Conservation (phyloP, 768 basidiomycete genomes). For the Phlegmacium glaucopus region DNA sequence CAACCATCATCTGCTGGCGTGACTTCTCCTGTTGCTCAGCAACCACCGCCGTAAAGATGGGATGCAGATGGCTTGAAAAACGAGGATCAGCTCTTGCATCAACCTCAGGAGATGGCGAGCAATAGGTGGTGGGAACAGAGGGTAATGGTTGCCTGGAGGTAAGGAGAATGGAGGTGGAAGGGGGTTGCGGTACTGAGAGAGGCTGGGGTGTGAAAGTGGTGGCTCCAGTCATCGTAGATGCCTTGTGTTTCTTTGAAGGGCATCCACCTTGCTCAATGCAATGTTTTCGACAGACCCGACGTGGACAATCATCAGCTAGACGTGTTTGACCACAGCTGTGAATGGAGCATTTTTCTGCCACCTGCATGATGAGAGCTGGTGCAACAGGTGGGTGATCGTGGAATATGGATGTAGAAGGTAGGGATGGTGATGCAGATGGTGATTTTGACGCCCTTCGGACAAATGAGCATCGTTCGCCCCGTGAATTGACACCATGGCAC, state of each 20-base stretch:
- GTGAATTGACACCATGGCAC: neutral
- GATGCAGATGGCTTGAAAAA: no score
- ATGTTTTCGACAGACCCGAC: constrained; percentile 2
- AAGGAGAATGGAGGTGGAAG: no score
- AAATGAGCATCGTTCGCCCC: neutral
- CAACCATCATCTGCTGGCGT: no score
- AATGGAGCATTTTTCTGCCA: neutral
- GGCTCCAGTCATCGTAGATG: no score
- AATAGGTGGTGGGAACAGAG: no score
- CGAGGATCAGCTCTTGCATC: no score
- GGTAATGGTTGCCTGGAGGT: no score
- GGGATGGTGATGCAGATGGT: neutral
- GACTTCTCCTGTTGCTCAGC: no score
- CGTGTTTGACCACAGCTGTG: neutral
- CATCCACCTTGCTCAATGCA: constrained; percentile 3
- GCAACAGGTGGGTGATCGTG: neutral
- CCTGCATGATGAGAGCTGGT: neutral
- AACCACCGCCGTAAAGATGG: no score
- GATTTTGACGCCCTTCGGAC: neutral
- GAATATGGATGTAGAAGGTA: neutral
- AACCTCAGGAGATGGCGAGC: no score
- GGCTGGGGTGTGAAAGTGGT: no score
- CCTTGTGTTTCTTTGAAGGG: constrained; percentile 4
- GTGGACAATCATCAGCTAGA: constrained; percentile 1
- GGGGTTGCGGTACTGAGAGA: no score